Evolutionary conservation across 805 yeast species (phyloP).

Genomic region (Ogataea haglerorum): DNA sequence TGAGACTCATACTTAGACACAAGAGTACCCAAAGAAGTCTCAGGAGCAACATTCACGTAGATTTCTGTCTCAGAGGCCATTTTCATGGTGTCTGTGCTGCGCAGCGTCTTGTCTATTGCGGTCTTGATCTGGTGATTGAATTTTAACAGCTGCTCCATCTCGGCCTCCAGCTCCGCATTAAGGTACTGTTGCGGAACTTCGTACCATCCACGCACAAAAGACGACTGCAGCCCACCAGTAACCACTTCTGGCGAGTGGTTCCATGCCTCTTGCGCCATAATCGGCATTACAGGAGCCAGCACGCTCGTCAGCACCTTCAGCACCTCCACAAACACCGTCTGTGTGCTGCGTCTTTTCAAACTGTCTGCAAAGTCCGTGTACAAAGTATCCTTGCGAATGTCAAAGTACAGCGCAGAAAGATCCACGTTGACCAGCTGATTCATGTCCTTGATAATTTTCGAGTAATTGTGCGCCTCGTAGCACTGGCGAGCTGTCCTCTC

Average conservation of each 20-base stretch:
- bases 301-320: conserved; percentile 61
- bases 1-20: conserved; percentile 38
- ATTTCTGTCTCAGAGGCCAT: conserved; percentile 61
- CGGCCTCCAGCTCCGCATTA: conserved; percentile 36
- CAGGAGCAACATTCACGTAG: conserved; percentile 27
- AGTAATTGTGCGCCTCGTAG: conserved; percentile 61
- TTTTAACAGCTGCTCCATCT: conserved; percentile 44
- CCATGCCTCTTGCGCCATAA: conserved; percentile 89
- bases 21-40: conserved; percentile 8
- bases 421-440: conserved; percentile 71
- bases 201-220: conserved; percentile 47
- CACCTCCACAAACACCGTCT: conserved; percentile 62
- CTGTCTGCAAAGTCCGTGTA: conserved; percentile 62
- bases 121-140: conserved; percentile 49
- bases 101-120: conserved; percentile 54
- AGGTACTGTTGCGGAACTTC: conserved; percentile 34
- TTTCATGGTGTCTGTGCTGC: conserved; percentile 45
- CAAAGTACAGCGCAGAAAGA: conserved; percentile 82
- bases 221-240: conserved; percentile 35
- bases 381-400: conserved; percentile 76
- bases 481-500: conserved; percentile 38
- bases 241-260: conserved; percentile 42
- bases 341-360: conserved; percentile 50
- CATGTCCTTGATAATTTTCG: conserved; percentile 62
- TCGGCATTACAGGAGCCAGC: conserved; percentile 78